Evolutionary conservation across 2,329 filamentous ascomycete genomes (phyloP).

Genomic region (Davidsoniella australis): DNA sequence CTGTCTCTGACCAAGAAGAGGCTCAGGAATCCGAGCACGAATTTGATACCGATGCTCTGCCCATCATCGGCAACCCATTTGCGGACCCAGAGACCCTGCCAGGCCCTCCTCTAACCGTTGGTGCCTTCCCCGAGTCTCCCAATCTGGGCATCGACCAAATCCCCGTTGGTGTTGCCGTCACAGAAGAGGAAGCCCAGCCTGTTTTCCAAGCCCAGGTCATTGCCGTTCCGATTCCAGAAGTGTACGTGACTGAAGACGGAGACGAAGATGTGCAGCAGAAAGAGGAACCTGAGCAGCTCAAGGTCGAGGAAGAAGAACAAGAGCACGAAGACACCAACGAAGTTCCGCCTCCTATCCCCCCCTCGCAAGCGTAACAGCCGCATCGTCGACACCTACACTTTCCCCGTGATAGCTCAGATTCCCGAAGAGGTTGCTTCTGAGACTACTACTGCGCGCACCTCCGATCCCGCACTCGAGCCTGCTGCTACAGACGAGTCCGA

Average conservation of each 20-base stretch:
- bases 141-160: neutral
- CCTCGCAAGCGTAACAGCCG: conserved; percentile 2
- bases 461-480: conserved; percentile 9
- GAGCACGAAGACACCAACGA: neutral
- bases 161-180: neutral
- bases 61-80: neutral
- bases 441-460: too few species aligned
- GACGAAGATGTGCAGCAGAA: neutral
- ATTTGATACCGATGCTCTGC: neutral
- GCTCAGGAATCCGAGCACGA: too few species aligned
- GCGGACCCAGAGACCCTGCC: neutral
- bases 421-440: too few species aligned
- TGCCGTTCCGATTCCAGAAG: neutral
- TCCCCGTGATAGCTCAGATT: too few species aligned
- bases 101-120: neutral
- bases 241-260: neutral
- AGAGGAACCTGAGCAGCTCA: neutral
- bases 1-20: too few species aligned
- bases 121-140: neutral
- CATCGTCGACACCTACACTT: too few species aligned
- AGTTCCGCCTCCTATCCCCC: conserved; percentile 3
- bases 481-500: conserved; percentile 11
- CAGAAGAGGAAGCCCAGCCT: neutral
- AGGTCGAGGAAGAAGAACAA: neutral
- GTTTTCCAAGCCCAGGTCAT: neutral